Conservation (phyloP, 352 stramenopile species). For the Phytophthora fragariaefolia region DNA sequence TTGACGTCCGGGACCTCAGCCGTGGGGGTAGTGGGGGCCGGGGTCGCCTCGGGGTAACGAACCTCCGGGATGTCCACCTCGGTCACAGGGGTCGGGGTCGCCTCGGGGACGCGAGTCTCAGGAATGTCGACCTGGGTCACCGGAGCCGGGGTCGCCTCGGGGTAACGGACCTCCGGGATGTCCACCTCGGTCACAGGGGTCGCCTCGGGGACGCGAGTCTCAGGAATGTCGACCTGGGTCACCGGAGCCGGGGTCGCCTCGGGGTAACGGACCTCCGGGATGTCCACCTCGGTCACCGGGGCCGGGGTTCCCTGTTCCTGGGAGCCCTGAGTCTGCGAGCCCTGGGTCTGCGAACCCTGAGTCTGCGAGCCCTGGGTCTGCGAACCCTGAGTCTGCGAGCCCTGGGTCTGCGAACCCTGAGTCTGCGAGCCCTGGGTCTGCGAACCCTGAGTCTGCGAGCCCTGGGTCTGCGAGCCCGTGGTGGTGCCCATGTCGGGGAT, state of each 20-base stretch:
- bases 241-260: neutral
- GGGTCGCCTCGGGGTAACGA: neutral
- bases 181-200: neutral
- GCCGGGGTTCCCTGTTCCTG: slow-evolving; percentile 2
- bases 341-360: neutral
- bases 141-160: neutral
- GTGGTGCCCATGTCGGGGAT: slow-evolving; percentile 33
- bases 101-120: too few species aligned
- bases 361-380: slow-evolving; percentile 13
- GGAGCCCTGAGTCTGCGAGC: neutral
- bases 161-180: too few species aligned
- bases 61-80: slow-evolving; percentile 1
- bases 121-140: neutral
- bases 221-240: neutral
- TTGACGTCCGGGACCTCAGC: slow-evolving; percentile 10
- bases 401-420: neutral
- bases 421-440: neutral
- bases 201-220: too few species aligned
- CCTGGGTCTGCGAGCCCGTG: neutral
- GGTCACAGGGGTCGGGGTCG: slow-evolving; percentile 3
- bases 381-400: neutral
- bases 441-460: neutral
- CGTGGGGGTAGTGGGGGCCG: neutral
- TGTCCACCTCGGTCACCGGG: neutral
- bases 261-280: too few species aligned